These are phyloP conservation scores for Tothia fuscella DNA, from an alignment of 2,329 filamentous ascomycete species.

Conservation along the genomic window DNA sequence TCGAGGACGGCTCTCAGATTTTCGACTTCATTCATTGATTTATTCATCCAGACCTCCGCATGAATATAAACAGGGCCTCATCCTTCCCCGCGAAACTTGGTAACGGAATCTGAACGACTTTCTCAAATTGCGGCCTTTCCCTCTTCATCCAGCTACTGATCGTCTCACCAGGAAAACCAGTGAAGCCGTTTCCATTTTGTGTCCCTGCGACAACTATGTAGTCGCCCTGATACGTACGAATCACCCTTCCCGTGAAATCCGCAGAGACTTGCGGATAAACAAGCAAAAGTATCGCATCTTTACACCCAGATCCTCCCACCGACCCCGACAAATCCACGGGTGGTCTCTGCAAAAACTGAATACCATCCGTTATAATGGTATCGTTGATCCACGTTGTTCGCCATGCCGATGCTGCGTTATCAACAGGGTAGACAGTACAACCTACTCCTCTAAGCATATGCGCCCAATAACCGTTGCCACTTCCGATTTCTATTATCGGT, in stretches of 20 bases:
- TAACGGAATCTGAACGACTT: conserved; percentile 52
- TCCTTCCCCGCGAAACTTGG: conserved; percentile 69
- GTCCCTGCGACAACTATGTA: conserved; percentile 61
- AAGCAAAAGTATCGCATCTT: conserved; percentile 46
- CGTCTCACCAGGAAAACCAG: conserved; percentile 50
- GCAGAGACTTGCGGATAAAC: conserved; percentile 62
- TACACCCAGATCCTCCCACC: conserved; percentile 33
- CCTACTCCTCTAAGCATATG: conserved; percentile 54
- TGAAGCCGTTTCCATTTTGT: conserved; percentile 64
- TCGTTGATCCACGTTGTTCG: conserved; percentile 57
- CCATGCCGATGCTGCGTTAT: conserved; percentile 57
- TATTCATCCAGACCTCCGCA: no score
- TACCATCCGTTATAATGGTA: conserved; percentile 50
- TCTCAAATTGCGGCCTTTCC: conserved; percentile 43
- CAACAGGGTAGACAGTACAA: conserved; percentile 45
- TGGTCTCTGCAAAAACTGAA: conserved; percentile 40
- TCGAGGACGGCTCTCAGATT: no score
- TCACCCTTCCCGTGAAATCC: conserved; percentile 51
- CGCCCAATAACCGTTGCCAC: conserved; percentile 65
- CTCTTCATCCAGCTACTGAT: conserved; percentile 55
- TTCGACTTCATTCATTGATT: no score
- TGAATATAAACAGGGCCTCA: conserved; percentile 59
- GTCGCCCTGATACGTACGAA: conserved; percentile 50
- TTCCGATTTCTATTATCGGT: conserved; percentile 53
- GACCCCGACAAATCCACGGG: conserved; percentile 19